These are phyloP conservation scores for Cordyceps javanica DNA, from an alignment of 2,329 filamentous ascomycete species.

Conservation along the genomic window DNA sequence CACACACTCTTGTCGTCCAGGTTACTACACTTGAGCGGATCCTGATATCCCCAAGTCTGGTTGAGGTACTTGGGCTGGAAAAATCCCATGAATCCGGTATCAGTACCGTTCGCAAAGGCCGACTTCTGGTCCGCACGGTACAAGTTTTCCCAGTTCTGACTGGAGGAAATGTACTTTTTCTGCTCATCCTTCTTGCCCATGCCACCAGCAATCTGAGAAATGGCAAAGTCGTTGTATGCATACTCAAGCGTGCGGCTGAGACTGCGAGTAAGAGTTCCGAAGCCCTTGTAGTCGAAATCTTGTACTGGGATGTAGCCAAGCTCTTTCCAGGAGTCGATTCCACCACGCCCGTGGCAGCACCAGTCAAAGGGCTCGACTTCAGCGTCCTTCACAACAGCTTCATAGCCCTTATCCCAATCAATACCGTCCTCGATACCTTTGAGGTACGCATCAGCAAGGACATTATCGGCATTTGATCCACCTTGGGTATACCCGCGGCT, in stretches of 20 bases:
- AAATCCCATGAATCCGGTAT: conserved; percentile 64
- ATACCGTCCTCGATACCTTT: conserved; percentile 59
- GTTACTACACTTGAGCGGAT: conserved; percentile 58
- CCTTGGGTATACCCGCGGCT: conserved; percentile 70
- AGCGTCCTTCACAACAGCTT: conserved; percentile 66
- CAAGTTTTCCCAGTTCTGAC: conserved; percentile 62
- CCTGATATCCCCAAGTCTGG: conserved; percentile 61
- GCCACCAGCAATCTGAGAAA: conserved; percentile 54
- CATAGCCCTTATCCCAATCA: conserved; percentile 61
- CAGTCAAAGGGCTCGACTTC: conserved; percentile 65
- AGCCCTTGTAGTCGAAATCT: conserved; percentile 59
- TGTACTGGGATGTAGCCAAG: conserved; percentile 66
- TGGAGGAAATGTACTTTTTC: conserved; percentile 53
- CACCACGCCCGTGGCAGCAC: conserved; percentile 64
- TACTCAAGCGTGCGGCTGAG: conserved; percentile 73
- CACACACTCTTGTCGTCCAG: conserved; percentile 51
- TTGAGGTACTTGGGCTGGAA: conserved; percentile 64
- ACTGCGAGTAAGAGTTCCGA: conserved; percentile 64
- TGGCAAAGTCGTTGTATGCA: conserved; percentile 69
- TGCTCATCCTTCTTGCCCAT: conserved; percentile 50
- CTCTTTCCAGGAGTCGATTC: conserved; percentile 63
- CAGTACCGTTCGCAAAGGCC: conserved; percentile 40
- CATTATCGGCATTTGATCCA: conserved; percentile 66
- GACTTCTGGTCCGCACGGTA: conserved; percentile 56
- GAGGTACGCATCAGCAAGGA: conserved; percentile 60